Base-by-base conservation (phyloP, 2,329 filamentous ascomycete genomes). In the Exophiala xenobiotica region DNA sequence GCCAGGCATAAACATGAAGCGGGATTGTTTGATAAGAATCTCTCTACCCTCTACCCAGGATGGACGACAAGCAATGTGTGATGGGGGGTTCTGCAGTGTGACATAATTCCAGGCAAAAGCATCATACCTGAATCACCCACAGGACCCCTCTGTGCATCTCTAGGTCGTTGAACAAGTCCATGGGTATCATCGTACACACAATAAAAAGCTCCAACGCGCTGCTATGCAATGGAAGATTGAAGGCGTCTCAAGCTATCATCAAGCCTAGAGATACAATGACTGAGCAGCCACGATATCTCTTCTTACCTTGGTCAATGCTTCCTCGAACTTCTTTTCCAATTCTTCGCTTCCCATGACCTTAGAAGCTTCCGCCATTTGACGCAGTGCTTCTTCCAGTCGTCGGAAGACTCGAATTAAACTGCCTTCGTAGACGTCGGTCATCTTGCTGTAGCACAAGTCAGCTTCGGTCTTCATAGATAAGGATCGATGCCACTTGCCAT, bases 311-410 rank as follows among this genome's bases (percentile, higher is more conserved):
- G 45, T 56, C 42, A 59, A 38, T 24, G 57, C 57, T 39, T 59
- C 59, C 31, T 57, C 49, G 37, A 61, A 59, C 39, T 59, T 57
- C 49, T 61, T 59, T 48, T 91, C 87, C 50, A 99, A 76, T 64
- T 97, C 93, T 54, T 95, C 90, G 68, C 88, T 96, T 64, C 93
- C 93, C 93, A 99, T 99, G 57, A 96, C 92, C 74, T 96, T 97
- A 60, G 88, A 83, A 19, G 92, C 93, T 73, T 97, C 88, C 12
- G 87, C 92, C 81, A 97, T 95, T 71, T 99, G 93, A 60, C 93
- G 83, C 27, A 99, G 77, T 51, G 96, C 78, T 73, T 99, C 93
- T 71, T 99, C 93, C 24, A 99, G 78, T 16, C 93, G 88, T 48
- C 93, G 87, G 82, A 99, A 99, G 31, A 96, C 83, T 42, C 93